Conservation (phyloP, 2,329 filamentous ascomycete species). For the Xylariaceae sp. region DNA sequence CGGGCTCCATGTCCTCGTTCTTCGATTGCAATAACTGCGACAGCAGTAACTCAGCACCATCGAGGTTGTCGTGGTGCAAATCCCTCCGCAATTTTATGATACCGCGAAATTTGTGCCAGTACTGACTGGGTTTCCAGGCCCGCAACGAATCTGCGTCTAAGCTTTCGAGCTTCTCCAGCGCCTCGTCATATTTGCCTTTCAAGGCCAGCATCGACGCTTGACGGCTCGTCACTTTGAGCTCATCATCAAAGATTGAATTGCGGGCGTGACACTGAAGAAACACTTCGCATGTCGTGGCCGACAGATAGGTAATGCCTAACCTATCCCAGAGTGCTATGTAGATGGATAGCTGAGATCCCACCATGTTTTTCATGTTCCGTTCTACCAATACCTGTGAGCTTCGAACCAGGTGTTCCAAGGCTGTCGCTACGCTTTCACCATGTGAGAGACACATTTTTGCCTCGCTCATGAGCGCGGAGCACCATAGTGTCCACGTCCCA, state of each 20-base stretch:
- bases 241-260: slow-evolving; percentile 64
- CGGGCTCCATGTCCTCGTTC: slow-evolving; percentile 48
- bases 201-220: slow-evolving; percentile 63
- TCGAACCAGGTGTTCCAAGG: slow-evolving; percentile 75
- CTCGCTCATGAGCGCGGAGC: slow-evolving; percentile 78
- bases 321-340: slow-evolving; percentile 71
- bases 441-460: slow-evolving; percentile 73
- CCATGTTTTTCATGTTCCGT: slow-evolving; percentile 66
- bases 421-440: slow-evolving; percentile 59
- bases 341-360: slow-evolving; percentile 70
- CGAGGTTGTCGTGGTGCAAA: slow-evolving; percentile 52
- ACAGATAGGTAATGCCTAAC: slow-evolving; percentile 58
- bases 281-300: slow-evolving; percentile 62
- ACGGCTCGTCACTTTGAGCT: slow-evolving; percentile 68
- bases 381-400: slow-evolving; percentile 78
- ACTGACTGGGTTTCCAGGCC: slow-evolving; percentile 73
- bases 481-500: slow-evolving; percentile 80
- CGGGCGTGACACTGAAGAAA: slow-evolving; percentile 69
- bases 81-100: slow-evolving; percentile 62
- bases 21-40: slow-evolving; percentile 50
- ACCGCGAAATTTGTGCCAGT: slow-evolving; percentile 63
- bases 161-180: slow-evolving; percentile 55
- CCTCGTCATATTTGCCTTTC: slow-evolving; percentile 67
- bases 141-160: slow-evolving; percentile 60
- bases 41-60: slow-evolving; percentile 49